These are phyloP conservation scores for Chaetomium sp. DNA, from an alignment of 2,329 filamentous ascomycete species.

Conservation along the genomic window DNA sequence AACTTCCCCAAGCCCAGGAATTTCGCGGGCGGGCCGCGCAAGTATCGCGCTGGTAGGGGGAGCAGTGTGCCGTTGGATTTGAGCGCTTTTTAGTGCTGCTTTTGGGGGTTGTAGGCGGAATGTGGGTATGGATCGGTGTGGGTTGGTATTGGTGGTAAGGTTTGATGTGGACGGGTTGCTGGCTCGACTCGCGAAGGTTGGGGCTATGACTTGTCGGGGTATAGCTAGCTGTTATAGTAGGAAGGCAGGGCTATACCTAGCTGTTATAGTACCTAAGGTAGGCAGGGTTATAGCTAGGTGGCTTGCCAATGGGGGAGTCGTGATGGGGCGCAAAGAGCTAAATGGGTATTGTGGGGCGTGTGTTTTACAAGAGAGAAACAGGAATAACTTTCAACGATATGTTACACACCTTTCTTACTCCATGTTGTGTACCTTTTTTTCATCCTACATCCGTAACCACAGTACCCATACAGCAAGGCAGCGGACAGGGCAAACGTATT, in stretches of 20 bases:
- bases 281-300: not conserved
- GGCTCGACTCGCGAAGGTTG: not conserved
- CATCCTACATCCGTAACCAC: no score
- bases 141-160: not conserved
- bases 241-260: no score
- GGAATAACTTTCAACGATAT: not conserved
- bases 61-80: slow-evolving; percentile 93
- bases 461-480: no score
- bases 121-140: not conserved
- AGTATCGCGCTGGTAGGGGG: slow-evolving; percentile 86
- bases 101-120: not conserved
- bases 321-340: not conserved
- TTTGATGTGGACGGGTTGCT: not conserved
- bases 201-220: not conserved
- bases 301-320: not conserved
- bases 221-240: no score
- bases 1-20: slow-evolving; percentile 82
- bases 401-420: not conserved
- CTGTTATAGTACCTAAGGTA: no score
- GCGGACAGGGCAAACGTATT: no score
- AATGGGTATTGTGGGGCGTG: not conserved
- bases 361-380: not conserved
- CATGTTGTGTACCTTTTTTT: no score
- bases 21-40: slow-evolving; percentile 72
- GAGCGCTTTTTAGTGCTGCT: slow-evolving; percentile 50